Percentiles rank a stretch among this genome's conserved stretches.
phyloP scores from a whole-genome alignment of 768 basidiomycete species.

The Phylloporus arenicola region DNA sequence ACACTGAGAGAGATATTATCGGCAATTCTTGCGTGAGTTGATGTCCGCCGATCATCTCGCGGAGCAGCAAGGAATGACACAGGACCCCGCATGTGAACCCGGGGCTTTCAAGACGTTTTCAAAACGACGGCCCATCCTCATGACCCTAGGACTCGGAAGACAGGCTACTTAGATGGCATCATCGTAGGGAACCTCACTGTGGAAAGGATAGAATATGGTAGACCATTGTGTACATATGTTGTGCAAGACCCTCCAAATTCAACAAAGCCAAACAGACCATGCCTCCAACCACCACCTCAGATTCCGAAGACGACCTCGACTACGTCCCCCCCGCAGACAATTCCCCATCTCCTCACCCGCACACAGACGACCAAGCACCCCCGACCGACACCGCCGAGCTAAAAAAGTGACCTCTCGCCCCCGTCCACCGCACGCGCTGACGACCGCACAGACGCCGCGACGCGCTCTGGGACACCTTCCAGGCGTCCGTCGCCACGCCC shows the following conservation, averaged over 20 bases:
- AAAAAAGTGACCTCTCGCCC: constrained; percentile 35
- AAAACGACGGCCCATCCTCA: too few relatives aligned
- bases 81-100: too few relatives aligned
- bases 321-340: constrained; percentile 53
- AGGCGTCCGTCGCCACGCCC: constrained; percentile 48
- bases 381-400: constrained; percentile 36
- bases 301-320: constrained; percentile 61
- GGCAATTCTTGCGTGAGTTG: too few relatives aligned
- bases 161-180: too few relatives aligned
- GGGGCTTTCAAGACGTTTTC: too few relatives aligned
- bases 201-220: too few relatives aligned
- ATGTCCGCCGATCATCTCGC: too few relatives aligned
- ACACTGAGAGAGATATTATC: too few relatives aligned
- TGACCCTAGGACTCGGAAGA: too few relatives aligned
- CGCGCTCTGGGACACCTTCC: constrained; percentile 63
- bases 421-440: not conserved
- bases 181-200: too few relatives aligned
- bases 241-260: constrained; percentile 17
- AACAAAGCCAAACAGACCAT: constrained; percentile 28
- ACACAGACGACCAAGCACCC: not conserved
- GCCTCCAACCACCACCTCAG: constrained; percentile 34
- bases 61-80: too few relatives aligned
- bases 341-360: constrained; percentile 8
- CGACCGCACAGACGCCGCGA: constrained; percentile 55
- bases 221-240: constrained; percentile 32